Percentiles rank a stretch among this genome's conserved stretches.
Conservation (phyloP, 2,329 filamentous ascomycete species). For the Monilinia vaccinii-corymbosi region DNA sequence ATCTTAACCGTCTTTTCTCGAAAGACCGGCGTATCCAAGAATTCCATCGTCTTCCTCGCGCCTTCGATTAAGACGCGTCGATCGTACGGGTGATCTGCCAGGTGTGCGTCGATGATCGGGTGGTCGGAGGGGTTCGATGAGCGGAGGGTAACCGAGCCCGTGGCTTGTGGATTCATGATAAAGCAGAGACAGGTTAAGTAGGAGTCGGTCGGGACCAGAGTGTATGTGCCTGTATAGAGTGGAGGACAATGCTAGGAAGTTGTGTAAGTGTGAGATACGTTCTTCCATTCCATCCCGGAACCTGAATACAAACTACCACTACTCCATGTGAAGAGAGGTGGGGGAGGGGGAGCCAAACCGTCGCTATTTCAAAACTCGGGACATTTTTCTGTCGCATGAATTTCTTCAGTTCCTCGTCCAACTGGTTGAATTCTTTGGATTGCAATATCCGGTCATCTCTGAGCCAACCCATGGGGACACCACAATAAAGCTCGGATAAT, state of each 20-base stretch:
- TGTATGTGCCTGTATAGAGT: conserved; percentile 32
- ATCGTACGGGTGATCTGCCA: conserved; percentile 49
- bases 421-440: neutral
- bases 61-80: conserved; percentile 38
- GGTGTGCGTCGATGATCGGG: conserved; percentile 52
- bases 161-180: conserved; percentile 46
- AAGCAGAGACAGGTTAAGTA: conserved; percentile 39
- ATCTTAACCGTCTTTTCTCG: neutral
- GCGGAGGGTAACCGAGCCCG: conserved; percentile 51
- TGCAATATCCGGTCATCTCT: neutral
- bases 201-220: conserved; percentile 29
- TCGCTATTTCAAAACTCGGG: neutral
- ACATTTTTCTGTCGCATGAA: neutral
- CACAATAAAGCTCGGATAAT: neutral
- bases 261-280: no score
- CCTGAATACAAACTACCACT: no score
- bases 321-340: no score
- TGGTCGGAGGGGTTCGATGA: conserved; percentile 54
- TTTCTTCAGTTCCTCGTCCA: neutral
- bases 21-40: neutral
- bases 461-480: conserved; percentile 1
- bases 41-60: conserved; percentile 18
- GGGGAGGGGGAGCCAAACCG: neutral
- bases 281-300: no score
- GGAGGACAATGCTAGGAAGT: conserved; percentile 17